Percentiles rank a stretch among this genome's conserved stretches.
These are phyloP conservation scores for Fraxinus excelsior DNA, from an alignment of 257 asterid species.

Conservation along the genomic window DNA sequence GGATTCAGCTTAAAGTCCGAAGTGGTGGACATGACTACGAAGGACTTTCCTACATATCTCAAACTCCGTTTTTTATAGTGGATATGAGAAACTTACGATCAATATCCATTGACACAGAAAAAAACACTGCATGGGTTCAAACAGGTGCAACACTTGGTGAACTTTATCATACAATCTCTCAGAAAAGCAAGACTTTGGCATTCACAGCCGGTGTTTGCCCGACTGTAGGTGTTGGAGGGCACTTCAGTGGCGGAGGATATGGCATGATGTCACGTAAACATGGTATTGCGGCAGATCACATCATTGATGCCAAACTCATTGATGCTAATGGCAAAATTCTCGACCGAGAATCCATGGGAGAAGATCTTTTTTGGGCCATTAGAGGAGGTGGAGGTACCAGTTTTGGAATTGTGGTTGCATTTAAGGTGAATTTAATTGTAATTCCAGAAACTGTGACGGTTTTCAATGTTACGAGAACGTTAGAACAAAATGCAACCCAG, in stretches of 20 bases:
- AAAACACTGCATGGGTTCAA: slow-evolving; percentile 22
- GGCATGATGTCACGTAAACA: slow-evolving; percentile 5
- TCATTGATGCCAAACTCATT: slow-evolving; percentile 23
- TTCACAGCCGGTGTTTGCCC: too few species aligned
- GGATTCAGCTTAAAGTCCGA: slow-evolving; percentile 14
- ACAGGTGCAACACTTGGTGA: slow-evolving; percentile 24
- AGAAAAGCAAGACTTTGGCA: slow-evolving; percentile 4
- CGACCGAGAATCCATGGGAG: slow-evolving; percentile 23
- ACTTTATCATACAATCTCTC: slow-evolving; percentile 19
- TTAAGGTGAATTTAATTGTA: not conserved
- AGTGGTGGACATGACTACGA: slow-evolving; percentile 33
- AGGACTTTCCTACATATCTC: slow-evolving; percentile 20
- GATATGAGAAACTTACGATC: slow-evolving; percentile 18
- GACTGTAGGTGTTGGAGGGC: slow-evolving; percentile 25
- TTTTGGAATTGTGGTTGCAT: slow-evolving; percentile 25
- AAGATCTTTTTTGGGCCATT: slow-evolving; percentile 31
- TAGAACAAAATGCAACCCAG: slow-evolving; percentile 24
- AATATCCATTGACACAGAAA: slow-evolving; percentile 2
- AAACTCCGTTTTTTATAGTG: slow-evolving; percentile 14
- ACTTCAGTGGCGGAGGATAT: slow-evolving; percentile 28
- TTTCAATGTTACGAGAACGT: slow-evolving; percentile 1
- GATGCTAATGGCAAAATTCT: slow-evolving; percentile 19
- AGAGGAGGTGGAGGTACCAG: slow-evolving; percentile 31
- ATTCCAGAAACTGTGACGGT: slow-evolving; percentile 23
- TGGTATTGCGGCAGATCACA: slow-evolving; percentile 16